Evolutionary conservation across 2,329 filamentous ascomycete species (phyloP).

Genomic region (Nemania sp.): DNA sequence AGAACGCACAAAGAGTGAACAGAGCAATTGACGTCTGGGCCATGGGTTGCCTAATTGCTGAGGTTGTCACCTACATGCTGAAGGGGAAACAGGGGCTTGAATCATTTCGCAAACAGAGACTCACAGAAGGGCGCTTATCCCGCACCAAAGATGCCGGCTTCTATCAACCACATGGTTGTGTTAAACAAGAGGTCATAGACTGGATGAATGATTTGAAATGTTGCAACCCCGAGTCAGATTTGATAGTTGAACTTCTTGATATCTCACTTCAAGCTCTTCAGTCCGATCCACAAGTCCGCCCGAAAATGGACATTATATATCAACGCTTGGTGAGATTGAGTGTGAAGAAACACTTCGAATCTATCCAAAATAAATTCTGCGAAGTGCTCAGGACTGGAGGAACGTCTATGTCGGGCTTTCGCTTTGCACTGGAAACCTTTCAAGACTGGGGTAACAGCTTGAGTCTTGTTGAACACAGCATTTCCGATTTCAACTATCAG

Average conservation of each 20-base stretch:
- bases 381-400: background rate
- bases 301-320: background rate
- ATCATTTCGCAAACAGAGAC: background rate
- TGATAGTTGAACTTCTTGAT: background rate
- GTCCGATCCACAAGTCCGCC: background rate
- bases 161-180: background rate
- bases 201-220: background rate
- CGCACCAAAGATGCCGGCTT: background rate
- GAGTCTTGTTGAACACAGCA: background rate
- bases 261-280: background rate
- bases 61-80: slow-evolving; percentile 1
- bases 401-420: background rate
- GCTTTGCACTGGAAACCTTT: background rate
- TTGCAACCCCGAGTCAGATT: background rate
- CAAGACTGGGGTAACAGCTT: background rate
- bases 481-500: background rate
- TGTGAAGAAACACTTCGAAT: background rate
- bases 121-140: background rate
- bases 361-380: background rate
- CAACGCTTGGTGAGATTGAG: background rate
- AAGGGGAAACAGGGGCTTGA: background rate
- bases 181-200: background rate
- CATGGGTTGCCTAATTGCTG: background rate
- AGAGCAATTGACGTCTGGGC: slow-evolving; percentile 9
- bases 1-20: background rate